Base-by-base conservation (phyloP, 306 rosid species). In the Vigna angularis region DNA sequence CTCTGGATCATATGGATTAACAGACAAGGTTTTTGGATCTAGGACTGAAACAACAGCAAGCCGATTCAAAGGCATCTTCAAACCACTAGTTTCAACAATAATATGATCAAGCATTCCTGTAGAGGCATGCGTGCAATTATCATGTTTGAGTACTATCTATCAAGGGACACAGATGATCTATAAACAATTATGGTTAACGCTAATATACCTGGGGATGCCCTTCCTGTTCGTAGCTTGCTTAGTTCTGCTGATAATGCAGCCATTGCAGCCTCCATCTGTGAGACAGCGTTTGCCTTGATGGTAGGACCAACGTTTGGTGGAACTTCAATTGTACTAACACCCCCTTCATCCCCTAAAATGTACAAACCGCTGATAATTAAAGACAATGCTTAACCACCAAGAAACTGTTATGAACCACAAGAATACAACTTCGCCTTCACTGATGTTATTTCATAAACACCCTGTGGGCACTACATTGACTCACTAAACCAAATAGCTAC, bases 101-200 rank as follows among this genome's bases (percentile, higher is more conserved):
- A 95, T 90, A 74, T 95, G 99, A 81, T 95, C 98, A 83, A 95
- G 97, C 96, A 93, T 91, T 86, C 98, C 99, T 93, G 90, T 78
- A 79, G 68, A 73, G 48, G 66, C 64, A 81, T 53, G 63, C 14
- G 32, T 70, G 51, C 24, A 40, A 63, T 36, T 51, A 30, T 38
- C 2, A 44, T 12, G 0, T 32, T 6, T 71, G 70, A 52, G 74
- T n/a, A 61, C 62, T 56, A 61, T 80, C 67, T 28, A 76, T 11
- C 28, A 44, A 45, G 42, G 47, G 16, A 71, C 16, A 51, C 30
- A 45, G 48, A 58, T 55, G 34, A 26, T 44, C 38, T 28, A 18
- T 65, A 55, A 24, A 73, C 13, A 61, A 44, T 7, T 3, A 62
- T 5, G 38, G 26, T 45, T 34, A 9, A 20, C 40, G 45, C 45